These are phyloP conservation scores for Salix udensis DNA, from an alignment of 345 rosid genomes.

Conservation along the genomic window DNA sequence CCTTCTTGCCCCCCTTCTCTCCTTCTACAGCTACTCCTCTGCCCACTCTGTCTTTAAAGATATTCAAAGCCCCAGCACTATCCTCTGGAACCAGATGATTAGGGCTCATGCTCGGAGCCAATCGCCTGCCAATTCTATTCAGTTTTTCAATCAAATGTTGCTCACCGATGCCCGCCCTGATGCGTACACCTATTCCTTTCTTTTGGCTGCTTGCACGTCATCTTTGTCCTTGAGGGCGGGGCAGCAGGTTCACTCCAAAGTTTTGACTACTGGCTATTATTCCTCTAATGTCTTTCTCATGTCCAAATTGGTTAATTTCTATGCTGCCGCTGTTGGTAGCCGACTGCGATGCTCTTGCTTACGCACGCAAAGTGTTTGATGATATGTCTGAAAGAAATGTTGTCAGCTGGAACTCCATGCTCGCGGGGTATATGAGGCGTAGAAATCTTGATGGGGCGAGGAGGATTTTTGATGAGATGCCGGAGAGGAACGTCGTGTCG, in stretches of 20 bases:
- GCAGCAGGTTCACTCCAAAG: constrained; percentile 44
- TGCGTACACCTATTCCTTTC: constrained; percentile 45
- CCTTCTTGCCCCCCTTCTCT: constrained; percentile 32
- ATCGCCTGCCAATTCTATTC: constrained; percentile 23
- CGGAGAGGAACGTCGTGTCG: constrained; percentile 36
- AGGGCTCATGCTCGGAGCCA: constrained; percentile 34
- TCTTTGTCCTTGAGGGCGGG: constrained; percentile 36
- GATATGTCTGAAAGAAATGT: constrained; percentile 36
- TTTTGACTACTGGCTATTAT: constrained; percentile 33
- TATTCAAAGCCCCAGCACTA: constrained; percentile 30
- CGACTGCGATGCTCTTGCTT: constrained; percentile 6
- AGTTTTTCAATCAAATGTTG: constrained; percentile 37
- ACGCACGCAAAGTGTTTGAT: constrained; percentile 37
- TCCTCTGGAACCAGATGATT: constrained; percentile 54
- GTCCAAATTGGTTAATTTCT: constrained; percentile 49
- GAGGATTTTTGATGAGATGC: constrained; percentile 35
- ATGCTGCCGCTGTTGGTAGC: constrained; percentile 10
- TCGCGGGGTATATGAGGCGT: constrained; percentile 29
- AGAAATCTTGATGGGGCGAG: constrained; percentile 29
- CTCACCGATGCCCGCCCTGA: constrained; percentile 29
- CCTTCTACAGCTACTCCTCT: constrained; percentile 27
- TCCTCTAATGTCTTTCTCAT: constrained; percentile 33
- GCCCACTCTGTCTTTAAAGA: constrained; percentile 23
- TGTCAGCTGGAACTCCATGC: constrained; percentile 41
- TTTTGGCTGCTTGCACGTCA: constrained; percentile 42